Evolutionary conservation across 805 yeast genomes (phyloP), one percentile per base, ranked within the genome.

Genomic region (Candida tibetensis): DNA sequence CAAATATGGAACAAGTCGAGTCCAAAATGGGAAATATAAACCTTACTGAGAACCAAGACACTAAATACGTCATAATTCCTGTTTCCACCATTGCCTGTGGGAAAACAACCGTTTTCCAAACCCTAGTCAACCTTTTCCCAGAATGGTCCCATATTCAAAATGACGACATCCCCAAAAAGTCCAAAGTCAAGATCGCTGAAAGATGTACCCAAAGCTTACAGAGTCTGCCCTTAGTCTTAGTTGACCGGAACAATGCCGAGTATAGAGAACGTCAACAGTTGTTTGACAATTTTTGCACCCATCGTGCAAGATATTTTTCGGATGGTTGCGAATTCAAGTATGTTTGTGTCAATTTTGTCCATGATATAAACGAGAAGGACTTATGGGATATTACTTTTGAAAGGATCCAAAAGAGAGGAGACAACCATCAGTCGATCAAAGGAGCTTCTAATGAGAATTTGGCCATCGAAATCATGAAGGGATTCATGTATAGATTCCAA

Each of bases 71-170:
- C 0, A 52, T 93, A 2, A 76, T 88, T 1, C 91, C 98, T 0
- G 78, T 90, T 3, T 89, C 97, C 0, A 88, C 95, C 0, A 76
- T 91, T 36, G 98, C 98, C 0, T 87, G 96, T 60, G 99, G 99
- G 5, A 93, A 93, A 55, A 89, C 97, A 0, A 88, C 97, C 0
- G 76, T 85, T 0, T 77, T 85, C 4, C 55, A 77, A 25, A 80
- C 90, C 0, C 64, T 93, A 28, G 44, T 52, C 0, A 52, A 69
- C 7, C 57, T 90, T 7, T 81, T 68, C 39, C 54, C 64, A 0
- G 40, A 42, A 2, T 83, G 95, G 82, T 82, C 76, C 0, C 85
- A 82, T 49, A 69, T 85, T 8, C 96, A 88, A 57, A 93, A 88
- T 61, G 98, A 91, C 60, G 77, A 85, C 47, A 67, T 85, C 15